These are phyloP conservation scores for Styphnolobium japonicum DNA, from an alignment of 306 rosid species.

Conservation along the genomic window DNA sequence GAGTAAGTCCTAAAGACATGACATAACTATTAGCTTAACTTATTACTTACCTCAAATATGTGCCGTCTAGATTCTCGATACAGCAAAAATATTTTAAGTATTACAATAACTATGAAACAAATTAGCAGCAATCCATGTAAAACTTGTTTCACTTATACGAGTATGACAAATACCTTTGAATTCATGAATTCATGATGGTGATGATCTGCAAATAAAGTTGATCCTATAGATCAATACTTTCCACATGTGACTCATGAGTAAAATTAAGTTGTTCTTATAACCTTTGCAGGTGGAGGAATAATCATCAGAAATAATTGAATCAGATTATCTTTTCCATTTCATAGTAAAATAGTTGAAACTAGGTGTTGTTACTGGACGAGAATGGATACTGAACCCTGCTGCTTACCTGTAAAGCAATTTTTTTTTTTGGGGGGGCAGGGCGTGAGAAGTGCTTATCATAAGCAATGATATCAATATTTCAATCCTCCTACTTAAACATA, in stretches of 20 bases:
- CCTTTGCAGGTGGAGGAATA: background rate
- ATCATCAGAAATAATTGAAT: background rate
- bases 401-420: no score
- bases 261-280: no score
- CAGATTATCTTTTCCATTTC: background rate
- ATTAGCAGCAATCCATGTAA: background rate
- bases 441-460: background rate
- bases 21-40: conserved; percentile 1
- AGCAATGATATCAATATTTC: background rate
- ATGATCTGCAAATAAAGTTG: no score
- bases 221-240: no score
- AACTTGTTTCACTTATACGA: background rate
- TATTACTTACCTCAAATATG: background rate
- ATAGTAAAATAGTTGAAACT: background rate
- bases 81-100: background rate
- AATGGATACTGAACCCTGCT: background rate
- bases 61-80: background rate
- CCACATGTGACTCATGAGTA: no score
- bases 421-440: no score
- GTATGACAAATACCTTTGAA: background rate
- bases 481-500: background rate
- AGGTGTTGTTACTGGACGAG: background rate
- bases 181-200: no score
- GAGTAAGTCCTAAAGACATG: background rate
- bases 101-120: background rate